Conservation (phyloP, 2,329 filamentous ascomycete genomes). For the Neofusicoccum umdonicola region DNA sequence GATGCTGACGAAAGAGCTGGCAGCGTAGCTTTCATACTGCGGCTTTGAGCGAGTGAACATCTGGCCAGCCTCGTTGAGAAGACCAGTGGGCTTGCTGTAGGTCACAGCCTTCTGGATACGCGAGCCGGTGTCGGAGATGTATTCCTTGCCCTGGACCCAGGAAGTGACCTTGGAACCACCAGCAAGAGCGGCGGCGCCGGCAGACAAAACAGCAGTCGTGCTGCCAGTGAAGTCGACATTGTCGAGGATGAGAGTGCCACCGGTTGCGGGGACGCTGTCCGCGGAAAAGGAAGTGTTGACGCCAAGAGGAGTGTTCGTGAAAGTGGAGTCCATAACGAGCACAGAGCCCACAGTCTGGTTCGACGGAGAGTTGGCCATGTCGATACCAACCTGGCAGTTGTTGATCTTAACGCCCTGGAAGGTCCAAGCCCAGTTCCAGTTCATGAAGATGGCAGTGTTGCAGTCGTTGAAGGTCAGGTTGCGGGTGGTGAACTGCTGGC, state of each 20-base stretch:
- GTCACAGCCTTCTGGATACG: slow-evolving; percentile 56
- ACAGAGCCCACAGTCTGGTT: slow-evolving; percentile 82
- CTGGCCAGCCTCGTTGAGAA: slow-evolving; percentile 64
- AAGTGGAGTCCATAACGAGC: slow-evolving; percentile 74
- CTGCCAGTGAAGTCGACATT: slow-evolving; percentile 82
- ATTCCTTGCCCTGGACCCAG: slow-evolving; percentile 78
- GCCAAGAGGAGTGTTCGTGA: slow-evolving; percentile 73
- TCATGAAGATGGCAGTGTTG: slow-evolving; percentile 52
- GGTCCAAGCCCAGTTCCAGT: slow-evolving; percentile 56
- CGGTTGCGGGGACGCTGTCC: slow-evolving; percentile 64
- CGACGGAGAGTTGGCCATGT: slow-evolving; percentile 57
- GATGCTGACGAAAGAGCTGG: slow-evolving; percentile 75
- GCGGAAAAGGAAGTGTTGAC: slow-evolving; percentile 75
- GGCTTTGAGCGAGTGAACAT: slow-evolving; percentile 86
- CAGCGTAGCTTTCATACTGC: slow-evolving; percentile 70
- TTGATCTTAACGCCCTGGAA: slow-evolving; percentile 47
- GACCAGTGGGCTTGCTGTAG: slow-evolving; percentile 61
- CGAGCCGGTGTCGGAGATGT: slow-evolving; percentile 51
- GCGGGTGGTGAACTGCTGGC: slow-evolving; percentile 60
- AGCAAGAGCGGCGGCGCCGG: slow-evolving; percentile 61
- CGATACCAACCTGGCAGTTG: slow-evolving; percentile 47
- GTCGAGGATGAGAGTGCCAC: slow-evolving; percentile 80
- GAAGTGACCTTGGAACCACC: slow-evolving; percentile 68
- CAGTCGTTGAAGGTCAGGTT: slow-evolving; percentile 52
- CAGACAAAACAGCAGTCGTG: slow-evolving; percentile 62